Conservation (phyloP, 805 yeast genomes). For the Yarrowia keelungensis region DNA sequence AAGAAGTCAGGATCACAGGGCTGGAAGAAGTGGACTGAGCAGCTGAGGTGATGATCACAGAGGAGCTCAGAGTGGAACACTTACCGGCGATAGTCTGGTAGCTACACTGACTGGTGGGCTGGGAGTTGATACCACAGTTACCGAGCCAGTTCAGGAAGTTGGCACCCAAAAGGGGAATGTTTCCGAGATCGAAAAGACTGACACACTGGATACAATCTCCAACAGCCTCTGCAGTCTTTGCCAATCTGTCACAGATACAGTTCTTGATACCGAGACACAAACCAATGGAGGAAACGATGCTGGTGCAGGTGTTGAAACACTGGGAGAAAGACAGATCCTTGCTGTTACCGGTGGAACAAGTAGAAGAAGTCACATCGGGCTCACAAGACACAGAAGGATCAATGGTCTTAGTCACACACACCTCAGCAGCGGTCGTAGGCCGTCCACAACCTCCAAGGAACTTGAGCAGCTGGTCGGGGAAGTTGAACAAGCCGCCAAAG, state of each 20-base stretch:
- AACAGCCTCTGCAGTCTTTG: background rate
- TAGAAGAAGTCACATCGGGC: slow-evolving; percentile 22
- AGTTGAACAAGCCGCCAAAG: slow-evolving; percentile 4
- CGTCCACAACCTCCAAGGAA: slow-evolving; percentile 14
- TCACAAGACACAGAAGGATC: slow-evolving; percentile 17
- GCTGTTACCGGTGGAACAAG: background rate
- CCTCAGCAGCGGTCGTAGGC: slow-evolving; percentile 18
- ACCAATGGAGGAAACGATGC: slow-evolving; percentile 12
- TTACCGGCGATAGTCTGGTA: slow-evolving; percentile 16
- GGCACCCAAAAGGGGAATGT: slow-evolving; percentile 4
- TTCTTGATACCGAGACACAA: background rate
- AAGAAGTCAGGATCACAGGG: background rate
- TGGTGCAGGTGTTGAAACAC: slow-evolving; percentile 2
- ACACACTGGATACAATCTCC: slow-evolving; percentile 30
- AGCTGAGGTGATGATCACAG: slow-evolving; percentile 21
- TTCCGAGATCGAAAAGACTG: slow-evolving; percentile 4
- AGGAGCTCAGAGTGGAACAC: slow-evolving; percentile 1
- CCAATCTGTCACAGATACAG: slow-evolving; percentile 17
- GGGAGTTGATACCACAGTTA: background rate
- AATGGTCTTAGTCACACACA: slow-evolving; percentile 15
- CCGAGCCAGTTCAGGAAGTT: slow-evolving; percentile 29
- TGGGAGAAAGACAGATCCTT: background rate
- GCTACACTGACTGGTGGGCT: background rate
- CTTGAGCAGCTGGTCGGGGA: slow-evolving; percentile 4
- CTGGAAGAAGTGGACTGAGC: background rate